Base-by-base conservation (phyloP, 1,284 basidiomycete species). In the Malassezia equina region DNA sequence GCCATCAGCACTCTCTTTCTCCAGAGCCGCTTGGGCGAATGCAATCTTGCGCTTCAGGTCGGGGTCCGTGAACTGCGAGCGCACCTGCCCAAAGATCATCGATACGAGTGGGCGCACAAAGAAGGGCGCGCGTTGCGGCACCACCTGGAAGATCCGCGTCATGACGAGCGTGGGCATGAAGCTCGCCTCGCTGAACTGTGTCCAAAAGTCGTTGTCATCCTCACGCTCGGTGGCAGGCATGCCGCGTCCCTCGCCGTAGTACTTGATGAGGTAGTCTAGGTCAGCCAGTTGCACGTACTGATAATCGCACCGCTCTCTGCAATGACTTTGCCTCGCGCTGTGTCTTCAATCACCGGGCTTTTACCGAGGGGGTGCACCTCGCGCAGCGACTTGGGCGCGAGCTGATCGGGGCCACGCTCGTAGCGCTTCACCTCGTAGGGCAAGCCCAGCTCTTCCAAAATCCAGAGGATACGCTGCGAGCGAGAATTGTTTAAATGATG, bases 401-500 rank as follows among this genome's bases (percentile, higher is more conserved):
- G 60, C 42, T 57, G 55, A 44, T 60, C 59, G 2, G 65, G 32
- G 9, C 60, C 62, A 25, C 71, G 63, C 51, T 64, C 19, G 56
- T 73, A 69, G 51, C 59, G 58, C 44, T 71, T 65, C 58, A 73
- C 65, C 58, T 66, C 61, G 48, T 73, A 74, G 13, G 58, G 60
- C 36, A 71, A 45, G 24, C 55, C 65, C 48, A 73, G 62, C 60
- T 74, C 70, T 57, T 74, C 71, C 42, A 74, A 65, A 29, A 73
- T 46, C 70, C 70, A 72, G 17, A 74, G 69, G 32, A 74, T 58
- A 19, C 71, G 65, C 60, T 74, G 71, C 12, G 67, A 69, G 42
- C 70, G 65, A 23, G 68, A 71, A 56, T 74, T 52, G 49, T 72
- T 66, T 36, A 74, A 59, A 42, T 74, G 70, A 47, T 74, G 71